Conservation (phyloP, 257 asterid genomes). For the Scutellaria baicalensis region DNA sequence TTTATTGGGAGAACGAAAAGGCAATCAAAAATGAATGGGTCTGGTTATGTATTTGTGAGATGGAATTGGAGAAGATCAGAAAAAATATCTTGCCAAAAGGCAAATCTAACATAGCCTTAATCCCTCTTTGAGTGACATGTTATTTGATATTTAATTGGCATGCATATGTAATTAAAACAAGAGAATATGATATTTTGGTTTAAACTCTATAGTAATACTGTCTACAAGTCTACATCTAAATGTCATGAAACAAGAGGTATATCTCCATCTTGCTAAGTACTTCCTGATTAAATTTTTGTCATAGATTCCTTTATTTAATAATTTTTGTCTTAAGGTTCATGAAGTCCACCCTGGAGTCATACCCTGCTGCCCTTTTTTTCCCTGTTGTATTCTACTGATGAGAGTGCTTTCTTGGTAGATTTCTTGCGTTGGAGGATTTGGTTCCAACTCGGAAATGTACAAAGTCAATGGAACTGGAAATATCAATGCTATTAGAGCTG, state of each 20-base stretch:
- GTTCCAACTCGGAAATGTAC: slow-evolving; percentile 88
- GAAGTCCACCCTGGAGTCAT: not conserved
- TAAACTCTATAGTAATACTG: not conserved
- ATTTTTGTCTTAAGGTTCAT: not conserved
- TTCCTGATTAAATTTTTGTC: not conserved
- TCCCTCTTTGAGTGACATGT: not conserved
- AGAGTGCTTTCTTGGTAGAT: slow-evolving; percentile 42
- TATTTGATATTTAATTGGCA: not conserved
- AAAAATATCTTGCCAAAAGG: not conserved
- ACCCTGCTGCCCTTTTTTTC: not conserved
- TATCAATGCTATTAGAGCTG: slow-evolving; percentile 94
- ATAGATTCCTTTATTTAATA: not conserved
- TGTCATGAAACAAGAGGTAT: not conserved
- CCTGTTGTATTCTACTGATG: not conserved
- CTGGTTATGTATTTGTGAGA: not conserved
- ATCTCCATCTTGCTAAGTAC: not conserved
- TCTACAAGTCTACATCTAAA: not conserved
- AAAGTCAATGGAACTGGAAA: slow-evolving; percentile 95
- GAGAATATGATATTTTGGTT: not conserved
- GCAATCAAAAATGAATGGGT: not conserved
- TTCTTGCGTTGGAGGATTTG: slow-evolving; percentile 97
- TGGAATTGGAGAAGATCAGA: not conserved
- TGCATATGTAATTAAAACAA: not conserved
- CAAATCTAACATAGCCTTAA: not conserved
- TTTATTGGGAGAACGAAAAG: not conserved